Evolutionary conservation across 805 yeast genomes (phyloP).

Genomic region (Lipomyces starkeyi): DNA sequence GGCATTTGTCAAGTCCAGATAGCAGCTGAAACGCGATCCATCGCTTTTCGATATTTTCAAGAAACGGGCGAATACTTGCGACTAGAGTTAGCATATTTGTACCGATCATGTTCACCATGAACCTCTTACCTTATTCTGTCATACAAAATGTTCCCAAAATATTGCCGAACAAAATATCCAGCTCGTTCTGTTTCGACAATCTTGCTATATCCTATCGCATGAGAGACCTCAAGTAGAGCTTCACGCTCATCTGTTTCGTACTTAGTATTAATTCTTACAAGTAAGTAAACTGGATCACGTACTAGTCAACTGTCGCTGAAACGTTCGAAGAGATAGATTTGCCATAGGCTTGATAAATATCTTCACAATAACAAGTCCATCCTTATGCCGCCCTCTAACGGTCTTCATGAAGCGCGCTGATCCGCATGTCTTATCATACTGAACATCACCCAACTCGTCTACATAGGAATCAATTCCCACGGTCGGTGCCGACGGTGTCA

Average conservation of each 20-base stretch:
- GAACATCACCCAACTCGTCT: constrained; percentile 75
- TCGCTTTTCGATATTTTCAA: constrained; percentile 77
- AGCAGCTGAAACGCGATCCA: constrained; percentile 86
- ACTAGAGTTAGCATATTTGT: constrained; percentile 27
- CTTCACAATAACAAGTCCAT: constrained; percentile 78
- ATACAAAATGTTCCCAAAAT: constrained; percentile 77
- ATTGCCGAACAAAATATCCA: constrained; percentile 85
- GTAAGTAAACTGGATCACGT: constrained; percentile 25
- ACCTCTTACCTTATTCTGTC: constrained; percentile 63
- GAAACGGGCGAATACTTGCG: constrained; percentile 78
- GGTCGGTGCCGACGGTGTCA: constrained; percentile 91
- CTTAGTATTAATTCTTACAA: constrained; percentile 31
- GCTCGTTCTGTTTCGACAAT: constrained; percentile 90
- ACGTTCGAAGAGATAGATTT: constrained; percentile 35
- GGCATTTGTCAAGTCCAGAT: constrained; percentile 66
- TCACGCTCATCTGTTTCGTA: constrained; percentile 45
- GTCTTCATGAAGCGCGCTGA: constrained; percentile 87
- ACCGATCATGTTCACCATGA: not conserved
- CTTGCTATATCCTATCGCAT: constrained; percentile 72
- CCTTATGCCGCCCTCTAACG: constrained; percentile 73
- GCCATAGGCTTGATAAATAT: constrained; percentile 74
- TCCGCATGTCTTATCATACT: constrained; percentile 75
- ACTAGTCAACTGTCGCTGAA: constrained; percentile 27
- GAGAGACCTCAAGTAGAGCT: constrained; percentile 58
- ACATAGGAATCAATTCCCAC: constrained; percentile 90